phyloP scores from a whole-genome alignment of 2,329 filamentous ascomycete genomes.

The Pseudocercospora eumusae region DNA sequence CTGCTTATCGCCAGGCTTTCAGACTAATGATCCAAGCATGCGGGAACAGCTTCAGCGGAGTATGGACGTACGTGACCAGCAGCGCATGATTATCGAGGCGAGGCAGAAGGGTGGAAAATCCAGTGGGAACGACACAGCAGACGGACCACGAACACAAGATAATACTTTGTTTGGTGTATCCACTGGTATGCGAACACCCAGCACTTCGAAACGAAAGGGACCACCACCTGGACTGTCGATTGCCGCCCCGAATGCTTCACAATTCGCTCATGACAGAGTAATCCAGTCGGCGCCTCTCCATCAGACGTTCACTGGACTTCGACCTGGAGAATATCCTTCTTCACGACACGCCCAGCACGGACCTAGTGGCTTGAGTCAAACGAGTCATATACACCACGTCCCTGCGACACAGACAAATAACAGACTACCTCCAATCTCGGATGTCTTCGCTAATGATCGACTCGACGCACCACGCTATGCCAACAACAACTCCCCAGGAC shows the following conservation, averaged over 20 bases:
- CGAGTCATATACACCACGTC: slow-evolving; percentile 78
- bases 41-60: slow-evolving; percentile 93
- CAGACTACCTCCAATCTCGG: slow-evolving; percentile 86
- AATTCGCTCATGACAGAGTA: slow-evolving; percentile 90
- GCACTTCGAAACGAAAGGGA: slow-evolving; percentile 70
- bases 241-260: slow-evolving; percentile 86
- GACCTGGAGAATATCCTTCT: slow-evolving; percentile 58
- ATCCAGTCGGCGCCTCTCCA: slow-evolving; percentile 95
- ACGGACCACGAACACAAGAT: slow-evolving; percentile 40
- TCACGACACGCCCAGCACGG: slow-evolving; percentile 64
- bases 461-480: slow-evolving; percentile 51
- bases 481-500: slow-evolving; percentile 62
- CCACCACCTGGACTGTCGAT: slow-evolving; percentile 90
- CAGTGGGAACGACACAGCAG: slow-evolving; percentile 35
- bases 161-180: slow-evolving; percentile 47
- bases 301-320: slow-evolving; percentile 90
- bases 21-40: slow-evolving; percentile 95
- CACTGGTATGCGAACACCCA: slow-evolving; percentile 64
- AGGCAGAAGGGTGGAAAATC: slow-evolving; percentile 81
- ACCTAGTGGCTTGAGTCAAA: slow-evolving; percentile 77
- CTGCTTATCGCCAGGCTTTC: slow-evolving; percentile 91
- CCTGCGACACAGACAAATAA: slow-evolving; percentile 88
- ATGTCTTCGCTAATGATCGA: slow-evolving; percentile 82
- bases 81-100: slow-evolving; percentile 91
- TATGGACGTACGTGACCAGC: slow-evolving; percentile 88